Conservation (phyloP, 1,284 basidiomycete genomes). For the Ganoderma lingzhi region DNA sequence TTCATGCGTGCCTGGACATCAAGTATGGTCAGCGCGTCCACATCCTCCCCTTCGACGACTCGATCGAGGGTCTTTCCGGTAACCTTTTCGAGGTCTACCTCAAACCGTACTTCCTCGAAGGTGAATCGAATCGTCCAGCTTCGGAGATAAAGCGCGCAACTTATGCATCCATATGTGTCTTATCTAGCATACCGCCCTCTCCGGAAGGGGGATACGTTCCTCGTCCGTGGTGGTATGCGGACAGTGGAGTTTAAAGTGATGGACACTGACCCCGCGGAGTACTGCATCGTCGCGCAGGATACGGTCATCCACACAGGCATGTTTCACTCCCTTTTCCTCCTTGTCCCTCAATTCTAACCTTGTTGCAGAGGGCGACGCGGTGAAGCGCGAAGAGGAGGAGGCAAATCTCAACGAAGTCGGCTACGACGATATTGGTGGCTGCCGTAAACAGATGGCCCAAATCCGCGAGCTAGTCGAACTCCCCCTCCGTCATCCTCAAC, state of each 20-base stretch:
- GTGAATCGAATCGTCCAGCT: conserved; percentile 48
- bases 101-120: conserved; percentile 99
- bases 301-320: conserved; percentile 93
- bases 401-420: conserved; percentile 96
- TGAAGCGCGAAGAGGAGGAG: conserved; percentile 99
- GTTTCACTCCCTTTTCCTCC: conserved; percentile 31
- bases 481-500: conserved; percentile 96
- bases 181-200: conserved; percentile 88
- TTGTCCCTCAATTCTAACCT: conserved; percentile 21
- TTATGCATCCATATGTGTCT: conserved; percentile 23
- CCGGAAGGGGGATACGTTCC: conserved; percentile 98
- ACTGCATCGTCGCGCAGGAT: conserved; percentile 97
- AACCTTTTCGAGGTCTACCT: conserved; percentile 99
- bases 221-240: conserved; percentile 96
- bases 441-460: conserved; percentile 99
- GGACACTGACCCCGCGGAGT: conserved; percentile 94
- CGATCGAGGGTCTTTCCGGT: conserved; percentile 95
- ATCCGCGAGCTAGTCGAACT: conserved; percentile 99
- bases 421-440: conserved; percentile 99
- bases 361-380: conserved; percentile 90
- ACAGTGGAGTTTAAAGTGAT: conserved; percentile 99
- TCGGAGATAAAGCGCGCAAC: neutral
- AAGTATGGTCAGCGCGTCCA: conserved; percentile 99
- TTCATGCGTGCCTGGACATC: conserved; percentile 97
- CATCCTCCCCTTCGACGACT: conserved; percentile 98